phyloP scores from a whole-genome alignment of 2,329 filamentous ascomycete species.

The Raffaelea ambrosiae region DNA sequence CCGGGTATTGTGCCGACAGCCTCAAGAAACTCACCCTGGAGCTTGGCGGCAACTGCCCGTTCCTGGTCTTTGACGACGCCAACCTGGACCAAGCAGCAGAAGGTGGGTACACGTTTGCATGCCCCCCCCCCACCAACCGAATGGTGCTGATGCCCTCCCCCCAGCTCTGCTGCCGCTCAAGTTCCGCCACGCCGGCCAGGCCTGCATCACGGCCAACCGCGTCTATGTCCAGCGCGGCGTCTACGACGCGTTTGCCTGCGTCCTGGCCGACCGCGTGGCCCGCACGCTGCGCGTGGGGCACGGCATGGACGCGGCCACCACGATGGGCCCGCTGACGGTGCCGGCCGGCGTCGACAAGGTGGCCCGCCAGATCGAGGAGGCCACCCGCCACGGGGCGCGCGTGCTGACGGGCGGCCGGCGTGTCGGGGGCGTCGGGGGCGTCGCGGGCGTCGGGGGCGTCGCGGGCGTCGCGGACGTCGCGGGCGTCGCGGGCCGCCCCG shows the following conservation, averaged over 20 bases:
- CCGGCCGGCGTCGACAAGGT: constrained; percentile 46
- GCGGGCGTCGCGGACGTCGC: constrained; percentile 55
- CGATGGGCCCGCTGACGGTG: constrained; percentile 53
- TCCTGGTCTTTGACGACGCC: not conserved
- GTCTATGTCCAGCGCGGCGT: constrained; percentile 55
- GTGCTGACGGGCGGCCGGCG: not conserved
- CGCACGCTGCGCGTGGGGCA: constrained; percentile 47
- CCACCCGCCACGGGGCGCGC: no score
- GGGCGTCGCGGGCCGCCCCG: constrained; percentile 34
- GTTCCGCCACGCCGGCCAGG: constrained; percentile 50
- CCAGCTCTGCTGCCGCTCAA: constrained; percentile 20
- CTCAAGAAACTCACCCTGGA: not conserved
- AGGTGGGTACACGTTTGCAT: not conserved
- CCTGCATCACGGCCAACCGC: constrained; percentile 56
- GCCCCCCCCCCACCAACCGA: no score
- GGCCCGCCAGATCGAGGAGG: not conserved
- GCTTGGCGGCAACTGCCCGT: not conserved
- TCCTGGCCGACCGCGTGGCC: constrained; percentile 35
- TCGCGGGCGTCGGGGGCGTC: constrained; percentile 47
- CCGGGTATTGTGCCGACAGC: not conserved
- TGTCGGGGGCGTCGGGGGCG: no score
- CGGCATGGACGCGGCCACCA: constrained; percentile 45
- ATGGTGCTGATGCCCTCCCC: constrained; percentile 31
- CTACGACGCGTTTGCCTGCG: not conserved
- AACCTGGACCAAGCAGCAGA: constrained; percentile 44